Base-by-base conservation (phyloP, 1,139 yeast genomes). In the Lodderomyces metapsilosis region DNA sequence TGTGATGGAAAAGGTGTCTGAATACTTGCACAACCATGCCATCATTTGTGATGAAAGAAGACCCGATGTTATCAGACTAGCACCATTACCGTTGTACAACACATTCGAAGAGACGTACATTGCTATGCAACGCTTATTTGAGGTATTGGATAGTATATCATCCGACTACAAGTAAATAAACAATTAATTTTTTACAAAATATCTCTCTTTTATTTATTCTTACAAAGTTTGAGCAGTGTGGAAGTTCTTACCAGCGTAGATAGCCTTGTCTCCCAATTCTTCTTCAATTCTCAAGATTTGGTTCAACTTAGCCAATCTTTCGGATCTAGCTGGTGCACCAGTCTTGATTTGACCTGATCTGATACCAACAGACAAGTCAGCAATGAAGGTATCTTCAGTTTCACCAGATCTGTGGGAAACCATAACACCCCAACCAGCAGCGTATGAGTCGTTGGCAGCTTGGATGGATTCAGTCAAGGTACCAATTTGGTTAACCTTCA, bases 271-370 rank as follows among this genome's bases (percentile, higher is more conserved):
- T 66, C 96, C 97, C 66, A 91, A 85, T 76, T 85, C 88, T 78
- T 91, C 95, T 81, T 91, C 97, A 62, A 91, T 91, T 79, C 97
- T 88, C 71, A 91, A 82, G 73, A 91, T 84, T 80, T 89, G 95
- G 84, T 86, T 86, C 73, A 84, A 84, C 80, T 91, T 91, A 68
- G 97, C 97, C 72, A 91, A 84, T 83, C 98, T 89, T 80, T 91
- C 98, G 56, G 96, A 88, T 81, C 98, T 88, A 58, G 96, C 95
- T 68, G 97, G 96, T 66, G 98, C 97, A 84, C 98, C 98, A 59
- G 96, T 86, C 89, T 91, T 91, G 74, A 91, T 84, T 81, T 91
- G 96, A 70, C 96, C 97, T 57, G 95, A 65, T 82, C 97, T 87
- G 70, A 91, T 80, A 78, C 97, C 98, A 61, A 91, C 96, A 59